These are phyloP conservation scores for Aspergillus biplanus DNA, from an alignment of 495 filamentous ascomycete species.

Conservation along the genomic window DNA sequence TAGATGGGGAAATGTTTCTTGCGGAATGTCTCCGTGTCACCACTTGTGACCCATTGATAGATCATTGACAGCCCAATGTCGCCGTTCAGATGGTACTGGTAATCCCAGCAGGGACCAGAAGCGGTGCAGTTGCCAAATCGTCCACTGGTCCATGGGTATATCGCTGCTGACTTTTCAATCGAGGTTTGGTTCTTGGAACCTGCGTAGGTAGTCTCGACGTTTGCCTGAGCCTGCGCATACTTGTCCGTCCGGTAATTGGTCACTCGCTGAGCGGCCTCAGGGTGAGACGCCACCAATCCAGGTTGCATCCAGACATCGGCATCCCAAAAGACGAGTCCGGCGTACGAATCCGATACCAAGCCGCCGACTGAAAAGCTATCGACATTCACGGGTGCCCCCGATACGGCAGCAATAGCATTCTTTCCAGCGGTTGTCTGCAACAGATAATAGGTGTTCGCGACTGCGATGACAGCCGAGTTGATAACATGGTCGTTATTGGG, in stretches of 20 bases:
- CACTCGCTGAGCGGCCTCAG: constrained; percentile 58
- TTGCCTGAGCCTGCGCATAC: constrained; percentile 56
- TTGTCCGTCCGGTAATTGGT: constrained; percentile 60
- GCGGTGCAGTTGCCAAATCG: constrained; percentile 68
- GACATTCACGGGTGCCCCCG: constrained; percentile 49
- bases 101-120: constrained; percentile 68
- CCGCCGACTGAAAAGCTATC: constrained; percentile 66
- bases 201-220: constrained; percentile 47
- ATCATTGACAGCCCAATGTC: constrained; percentile 69
- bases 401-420: constrained; percentile 48
- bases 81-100: constrained; percentile 65
- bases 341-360: constrained; percentile 65
- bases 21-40: constrained; percentile 58
- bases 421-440: constrained; percentile 67
- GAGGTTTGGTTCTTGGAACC: constrained; percentile 57
- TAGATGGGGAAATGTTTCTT: constrained; percentile 60
- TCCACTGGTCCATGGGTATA: constrained; percentile 67
- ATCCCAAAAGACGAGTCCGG: constrained; percentile 67
- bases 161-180: constrained; percentile 56
- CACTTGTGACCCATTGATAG: constrained; percentile 64
- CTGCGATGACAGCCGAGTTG: constrained; percentile 64
- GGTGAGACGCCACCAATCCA: constrained; percentile 61
- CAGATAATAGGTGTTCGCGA: constrained; percentile 70
- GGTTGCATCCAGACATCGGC: constrained; percentile 72
- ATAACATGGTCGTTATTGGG: constrained; percentile 61